phyloP scores from a whole-genome alignment of 495 filamentous ascomycete species.

The Aspergillus panamensis region DNA sequence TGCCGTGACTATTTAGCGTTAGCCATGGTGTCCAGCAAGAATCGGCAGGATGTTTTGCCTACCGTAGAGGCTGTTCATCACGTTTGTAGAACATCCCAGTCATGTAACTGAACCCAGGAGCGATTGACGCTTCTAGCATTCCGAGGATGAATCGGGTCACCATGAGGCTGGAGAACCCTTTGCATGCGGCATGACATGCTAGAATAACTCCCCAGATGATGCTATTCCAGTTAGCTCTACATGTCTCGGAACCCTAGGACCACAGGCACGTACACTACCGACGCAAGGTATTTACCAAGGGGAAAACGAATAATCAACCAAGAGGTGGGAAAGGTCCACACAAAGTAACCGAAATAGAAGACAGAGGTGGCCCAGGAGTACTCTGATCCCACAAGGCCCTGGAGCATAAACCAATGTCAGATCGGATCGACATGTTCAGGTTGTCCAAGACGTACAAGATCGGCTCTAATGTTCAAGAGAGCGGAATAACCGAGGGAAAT shows the following conservation, averaged over 20 bases:
- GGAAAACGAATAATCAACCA: constrained; percentile 51
- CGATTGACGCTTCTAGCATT: constrained; percentile 52
- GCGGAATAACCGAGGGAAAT: constrained; percentile 10
- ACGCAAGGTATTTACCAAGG: constrained; percentile 47
- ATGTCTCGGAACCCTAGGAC: neutral
- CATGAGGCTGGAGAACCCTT: constrained; percentile 46
- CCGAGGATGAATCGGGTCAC: constrained; percentile 52
- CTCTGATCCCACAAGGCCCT: constrained; percentile 38
- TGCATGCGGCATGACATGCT: constrained; percentile 46
- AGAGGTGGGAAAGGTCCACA: constrained; percentile 47
- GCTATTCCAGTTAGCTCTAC: neutral
- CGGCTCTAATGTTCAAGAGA: constrained; percentile 5
- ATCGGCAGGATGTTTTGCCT: neutral
- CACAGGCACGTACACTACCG: constrained; percentile 20
- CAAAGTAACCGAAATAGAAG: constrained; percentile 52
- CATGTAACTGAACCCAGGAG: constrained; percentile 57
- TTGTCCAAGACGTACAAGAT: neutral
- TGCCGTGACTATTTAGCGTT: neutral
- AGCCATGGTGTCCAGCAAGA: neutral
- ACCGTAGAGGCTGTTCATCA: constrained; percentile 5
- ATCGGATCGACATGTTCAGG: neutral
- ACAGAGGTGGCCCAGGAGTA: constrained; percentile 48
- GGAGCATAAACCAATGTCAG: neutral
- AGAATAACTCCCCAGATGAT: constrained; percentile 31
- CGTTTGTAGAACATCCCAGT: constrained; percentile 54